Evolutionary conservation across 2,329 filamentous ascomycete species (phyloP).

Genomic region (Paecilomyces sp.): DNA sequence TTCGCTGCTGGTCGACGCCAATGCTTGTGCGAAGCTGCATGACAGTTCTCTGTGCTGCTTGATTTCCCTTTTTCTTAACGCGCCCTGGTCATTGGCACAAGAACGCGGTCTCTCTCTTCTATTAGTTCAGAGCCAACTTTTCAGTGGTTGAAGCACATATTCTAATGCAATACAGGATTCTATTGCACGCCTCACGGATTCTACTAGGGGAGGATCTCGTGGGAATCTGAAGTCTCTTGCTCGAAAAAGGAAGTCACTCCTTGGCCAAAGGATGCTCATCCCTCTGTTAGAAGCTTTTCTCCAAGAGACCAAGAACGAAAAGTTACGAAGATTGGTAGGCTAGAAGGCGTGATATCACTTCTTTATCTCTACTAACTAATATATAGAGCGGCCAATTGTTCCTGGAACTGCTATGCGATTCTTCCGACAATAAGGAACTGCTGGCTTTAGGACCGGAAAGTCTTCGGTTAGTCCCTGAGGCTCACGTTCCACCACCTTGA

Average conservation of each 20-base stretch:
- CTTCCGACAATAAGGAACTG: slow-evolving; percentile 3
- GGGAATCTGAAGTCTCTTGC: slow-evolving; percentile 2
- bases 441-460: not conserved
- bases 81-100: slow-evolving; percentile 1
- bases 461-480: not conserved
- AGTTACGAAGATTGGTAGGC: slow-evolving; percentile 13
- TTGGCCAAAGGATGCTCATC: slow-evolving; percentile 6
- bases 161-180: slow-evolving; percentile 1
- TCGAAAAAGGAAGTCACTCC: slow-evolving; percentile 5
- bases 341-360: not conserved
- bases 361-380: slow-evolving; percentile 5
- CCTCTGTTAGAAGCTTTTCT: slow-evolving; percentile 4
- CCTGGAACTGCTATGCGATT: slow-evolving; percentile 12
- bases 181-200: slow-evolving; percentile 5
- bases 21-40: not conserved
- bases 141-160: not conserved
- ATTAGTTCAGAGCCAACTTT: slow-evolving; percentile 6
- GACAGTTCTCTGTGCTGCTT: slow-evolving; percentile 6
- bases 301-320: not conserved
- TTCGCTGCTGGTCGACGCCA: not conserved
- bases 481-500: not conserved
- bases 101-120: slow-evolving; percentile 11
- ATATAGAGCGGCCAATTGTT: slow-evolving; percentile 17
- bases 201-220: slow-evolving; percentile 1
- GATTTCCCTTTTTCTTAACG: slow-evolving; percentile 10